Evolutionary conservation across 2,329 filamentous ascomycete species (phyloP), one percentile per base, ranked within the genome.

Genomic region (Diplodia mutila): DNA sequence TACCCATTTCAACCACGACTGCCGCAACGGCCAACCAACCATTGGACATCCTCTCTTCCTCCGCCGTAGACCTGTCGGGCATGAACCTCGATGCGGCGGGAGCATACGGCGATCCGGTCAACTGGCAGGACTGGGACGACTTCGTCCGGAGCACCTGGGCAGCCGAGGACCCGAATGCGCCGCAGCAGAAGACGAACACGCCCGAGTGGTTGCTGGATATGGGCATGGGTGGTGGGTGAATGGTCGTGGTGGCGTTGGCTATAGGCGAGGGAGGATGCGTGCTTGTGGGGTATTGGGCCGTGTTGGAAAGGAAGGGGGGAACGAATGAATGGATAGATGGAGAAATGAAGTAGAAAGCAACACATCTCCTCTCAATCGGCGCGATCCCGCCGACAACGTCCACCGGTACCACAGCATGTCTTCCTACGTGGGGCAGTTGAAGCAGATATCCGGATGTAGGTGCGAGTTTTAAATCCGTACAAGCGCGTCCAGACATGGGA

Each of bases 141-240:
- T 67, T 67, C 49, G 66, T 67, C 16, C 66, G 54, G 39, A 67
- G 66, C 37, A 67, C 66, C 7, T 67, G 66, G 66, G 49, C 48
- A 11, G 66, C 57, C 16, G 34, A 67, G 18, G 55, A 52, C 18
- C 25, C 54, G 16, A 37, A 39, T 9, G 42, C n/a, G 29, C 14
- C n/a, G 52, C 65, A 67, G 32, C 46, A 61, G 23, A 59, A 67
- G 11, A 59, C 64, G 39, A 57, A 57, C 16, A 67, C 65, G 29
- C 53, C 65, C 3, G 53, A 67, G 14, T 67, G 65, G 65, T 25
- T 66, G 25, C 14, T 66, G 51, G 39, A 48, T 32, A 66, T 66
- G 64, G 64, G 59, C n/a, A 37, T 59, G 57, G 23, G 54, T 29
- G 53, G 8, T 11, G 12, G 14, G 25, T 23, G 2, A 9, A 27